Evolutionary conservation across 805 yeast genomes (phyloP).

Genomic region (Scheffersomyces amazonensis): DNA sequence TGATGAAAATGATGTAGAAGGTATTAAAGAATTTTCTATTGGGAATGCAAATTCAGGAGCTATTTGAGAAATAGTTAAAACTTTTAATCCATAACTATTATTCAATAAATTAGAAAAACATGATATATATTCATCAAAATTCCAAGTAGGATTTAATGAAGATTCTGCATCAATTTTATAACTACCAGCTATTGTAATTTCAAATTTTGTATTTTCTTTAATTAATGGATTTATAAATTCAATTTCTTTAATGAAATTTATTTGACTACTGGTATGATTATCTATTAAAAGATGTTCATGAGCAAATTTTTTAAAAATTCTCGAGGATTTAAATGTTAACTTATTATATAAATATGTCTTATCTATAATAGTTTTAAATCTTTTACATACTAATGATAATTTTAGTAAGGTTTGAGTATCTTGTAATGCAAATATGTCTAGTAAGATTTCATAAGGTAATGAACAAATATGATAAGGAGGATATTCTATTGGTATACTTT

Average conservation of each 20-base stretch:
- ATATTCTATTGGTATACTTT: no score
- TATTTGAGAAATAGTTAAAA: slow-evolving; percentile 41
- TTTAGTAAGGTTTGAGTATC: slow-evolving; percentile 18
- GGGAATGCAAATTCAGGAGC: slow-evolving; percentile 48
- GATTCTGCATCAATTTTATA: slow-evolving; percentile 26
- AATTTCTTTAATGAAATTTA: slow-evolving; percentile 27
- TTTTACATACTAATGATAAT: slow-evolving; percentile 33
- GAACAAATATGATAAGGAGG: slow-evolving; percentile 32
- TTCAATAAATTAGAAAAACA: slow-evolving; percentile 33
- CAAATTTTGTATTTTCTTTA: slow-evolving; percentile 14
- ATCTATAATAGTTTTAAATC: slow-evolving; percentile 32
- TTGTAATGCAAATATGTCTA: slow-evolving; percentile 24
- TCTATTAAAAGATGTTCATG: slow-evolving; percentile 25
- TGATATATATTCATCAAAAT: slow-evolving; percentile 22
- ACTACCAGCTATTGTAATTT: slow-evolving; percentile 34
- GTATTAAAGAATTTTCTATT: slow-evolving; percentile 10
- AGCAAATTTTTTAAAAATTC: slow-evolving; percentile 33
- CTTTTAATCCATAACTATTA: slow-evolving; percentile 45
- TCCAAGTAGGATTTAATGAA: slow-evolving; percentile 11
- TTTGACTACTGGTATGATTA: slow-evolving; percentile 7
- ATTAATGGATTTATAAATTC: slow-evolving; percentile 34
- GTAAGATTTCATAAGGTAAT: slow-evolving; percentile 42
- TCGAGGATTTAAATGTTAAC: slow-evolving; percentile 21
- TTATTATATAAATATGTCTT: slow-evolving; percentile 34
- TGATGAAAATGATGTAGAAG: not conserved